phyloP scores from a whole-genome alignment of 2,329 filamentous ascomycete genomes.

The Diaporthe batatas region DNA sequence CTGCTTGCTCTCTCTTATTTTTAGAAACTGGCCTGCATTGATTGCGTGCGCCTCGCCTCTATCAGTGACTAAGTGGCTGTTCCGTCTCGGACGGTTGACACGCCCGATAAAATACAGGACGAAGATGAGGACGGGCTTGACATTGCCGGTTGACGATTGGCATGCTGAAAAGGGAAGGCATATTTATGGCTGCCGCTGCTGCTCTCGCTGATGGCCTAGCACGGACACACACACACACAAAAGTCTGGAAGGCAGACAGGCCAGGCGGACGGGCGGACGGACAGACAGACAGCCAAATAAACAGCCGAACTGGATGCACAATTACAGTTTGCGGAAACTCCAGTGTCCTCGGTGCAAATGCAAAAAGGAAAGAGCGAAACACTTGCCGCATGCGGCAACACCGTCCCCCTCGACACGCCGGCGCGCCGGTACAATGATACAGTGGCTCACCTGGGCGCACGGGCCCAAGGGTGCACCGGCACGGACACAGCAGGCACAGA shows the following conservation, averaged over 20 bases:
- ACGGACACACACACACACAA: background rate
- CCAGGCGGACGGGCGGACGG: too few relatives aligned
- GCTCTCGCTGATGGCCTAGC: background rate
- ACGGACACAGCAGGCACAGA: background rate
- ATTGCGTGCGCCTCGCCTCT: background rate
- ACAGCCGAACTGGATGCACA: background rate
- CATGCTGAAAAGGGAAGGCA: background rate
- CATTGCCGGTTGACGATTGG: background rate
- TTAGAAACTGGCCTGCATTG: constrained; percentile 7
- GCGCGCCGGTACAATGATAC: constrained; percentile 3
- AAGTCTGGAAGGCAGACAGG: too few relatives aligned
- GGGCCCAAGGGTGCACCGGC: background rate
- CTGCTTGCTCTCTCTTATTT: constrained; percentile 20
- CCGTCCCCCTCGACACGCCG: background rate
- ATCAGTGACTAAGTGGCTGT: background rate
- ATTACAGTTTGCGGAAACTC: background rate
- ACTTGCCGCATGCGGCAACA: constrained; percentile 12
- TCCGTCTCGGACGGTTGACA: constrained; percentile 1
- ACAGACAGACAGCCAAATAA: background rate
- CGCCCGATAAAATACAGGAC: constrained; percentile 12
- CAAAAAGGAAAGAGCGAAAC: constrained; percentile 27
- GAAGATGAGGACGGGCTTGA: background rate
- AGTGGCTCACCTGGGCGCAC: background rate
- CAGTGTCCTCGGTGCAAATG: constrained; percentile 3
- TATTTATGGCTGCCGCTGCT: background rate